Evolutionary conservation across 257 asterid species (phyloP).

Genomic region (Misopates orontium): DNA sequence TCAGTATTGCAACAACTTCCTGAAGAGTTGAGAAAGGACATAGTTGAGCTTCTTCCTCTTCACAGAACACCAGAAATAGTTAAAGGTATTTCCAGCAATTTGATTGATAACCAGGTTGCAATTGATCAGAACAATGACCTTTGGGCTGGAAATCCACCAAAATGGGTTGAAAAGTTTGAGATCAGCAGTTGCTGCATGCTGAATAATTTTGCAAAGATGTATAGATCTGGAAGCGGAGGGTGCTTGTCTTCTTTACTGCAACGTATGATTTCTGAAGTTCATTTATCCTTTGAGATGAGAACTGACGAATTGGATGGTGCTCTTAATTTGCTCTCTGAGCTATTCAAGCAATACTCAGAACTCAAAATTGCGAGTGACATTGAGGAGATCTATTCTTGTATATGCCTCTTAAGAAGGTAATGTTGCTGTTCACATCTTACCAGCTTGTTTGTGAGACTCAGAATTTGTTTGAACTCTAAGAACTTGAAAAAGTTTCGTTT

Average conservation of each 20-base stretch:
- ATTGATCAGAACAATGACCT: slow-evolving; percentile 42
- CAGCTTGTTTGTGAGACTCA: not conserved
- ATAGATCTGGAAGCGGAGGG: slow-evolving; percentile 43
- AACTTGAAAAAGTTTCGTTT: not conserved
- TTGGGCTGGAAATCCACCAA: slow-evolving; percentile 83
- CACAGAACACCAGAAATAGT: slow-evolving; percentile 50
- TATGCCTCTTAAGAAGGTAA: slow-evolving; percentile 72
- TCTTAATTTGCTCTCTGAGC: slow-evolving; percentile 56
- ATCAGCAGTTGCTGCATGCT: slow-evolving; percentile 45
- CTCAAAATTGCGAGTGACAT: slow-evolving; percentile 67
- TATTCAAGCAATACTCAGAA: slow-evolving; percentile 69
- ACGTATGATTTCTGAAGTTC: slow-evolving; percentile 41
- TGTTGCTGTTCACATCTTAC: not conserved
- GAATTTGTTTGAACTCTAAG: too few species aligned
- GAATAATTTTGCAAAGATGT: slow-evolving; percentile 48
- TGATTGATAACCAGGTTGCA: slow-evolving; percentile 35
- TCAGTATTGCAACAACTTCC: slow-evolving; percentile 81
- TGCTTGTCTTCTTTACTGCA: slow-evolving; percentile 66
- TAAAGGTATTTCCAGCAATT: slow-evolving; percentile 40
- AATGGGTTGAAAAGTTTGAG: slow-evolving; percentile 74
- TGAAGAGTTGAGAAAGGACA: slow-evolving; percentile 75
- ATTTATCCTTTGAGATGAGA: slow-evolving; percentile 30
- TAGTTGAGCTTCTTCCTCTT: slow-evolving; percentile 67
- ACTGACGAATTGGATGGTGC: slow-evolving; percentile 42
- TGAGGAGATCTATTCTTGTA: slow-evolving; percentile 81